Base-by-base conservation (phyloP, 768 basidiomycete genomes). In the Amanita rubescens region DNA sequence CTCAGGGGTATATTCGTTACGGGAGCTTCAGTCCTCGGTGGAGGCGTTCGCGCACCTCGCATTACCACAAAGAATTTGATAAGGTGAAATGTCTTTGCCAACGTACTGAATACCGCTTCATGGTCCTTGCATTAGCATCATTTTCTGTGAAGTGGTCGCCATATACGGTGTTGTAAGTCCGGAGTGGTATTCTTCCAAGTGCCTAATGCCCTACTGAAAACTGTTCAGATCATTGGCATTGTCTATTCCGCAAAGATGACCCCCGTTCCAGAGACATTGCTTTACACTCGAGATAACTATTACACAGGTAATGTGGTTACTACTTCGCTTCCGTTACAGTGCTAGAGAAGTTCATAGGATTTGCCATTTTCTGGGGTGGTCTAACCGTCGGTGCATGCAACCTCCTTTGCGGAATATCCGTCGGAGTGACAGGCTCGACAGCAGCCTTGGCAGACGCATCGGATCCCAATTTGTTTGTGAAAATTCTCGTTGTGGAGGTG, bases 131-230 rank as follows among this genome's bases (percentile, higher is more conserved):
- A 25, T 9, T 63, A 97, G 95, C 60, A 93, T 98, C 74, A 97
- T 99, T 64, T 97, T 98, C 77, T 97, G 95, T 69, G 95, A 98
- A 74, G 96, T 97, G 64, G 94, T 99, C 25, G 96, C 95, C 55
- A 98, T 99, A 64, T 98, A 98, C 72, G 96, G 90, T 54, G 90
- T 92, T 49, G 91, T 94, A 70, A 55, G 87, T 77, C 39, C 8
- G 45, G 46, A 9, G 4, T 19, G 17, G 5, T 25, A 38, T 47
- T 38, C 22, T 39, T 3, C n/a, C 43, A 30, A 11, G 2, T 17
- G 6, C n/a, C 3, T 30, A 17, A 33, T 4, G 2, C 4, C 12
- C 34, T 20, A 34, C 41, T 24, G 47, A 24, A 19, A 24, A 42
- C 33, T 41, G 9, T 34, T 2, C 39, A 91, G 90, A 96, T 96